phyloP scores from a whole-genome alignment of 108 stramenopile genomes.

The Pseudonitzschia delicatissima region DNA sequence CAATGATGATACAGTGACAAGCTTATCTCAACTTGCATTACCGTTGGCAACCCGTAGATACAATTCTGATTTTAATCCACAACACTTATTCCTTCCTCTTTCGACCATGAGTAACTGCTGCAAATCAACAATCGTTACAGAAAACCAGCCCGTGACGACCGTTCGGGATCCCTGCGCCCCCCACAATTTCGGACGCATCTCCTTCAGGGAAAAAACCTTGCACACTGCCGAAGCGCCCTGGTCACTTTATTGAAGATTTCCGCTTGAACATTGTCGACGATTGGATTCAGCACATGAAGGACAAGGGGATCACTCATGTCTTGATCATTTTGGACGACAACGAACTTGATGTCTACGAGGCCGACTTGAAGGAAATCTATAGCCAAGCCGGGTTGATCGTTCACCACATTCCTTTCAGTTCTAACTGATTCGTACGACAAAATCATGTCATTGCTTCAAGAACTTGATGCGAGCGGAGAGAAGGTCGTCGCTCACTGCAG shows the following conservation, averaged over 20 bases:
- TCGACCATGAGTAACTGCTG: too few relatives aligned
- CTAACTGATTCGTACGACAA: conserved; percentile 15
- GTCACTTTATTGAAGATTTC: conserved; percentile 24
- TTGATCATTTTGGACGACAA: conserved; percentile 32
- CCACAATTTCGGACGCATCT: conserved; percentile 37
- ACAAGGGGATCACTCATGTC: conserved; percentile 22
- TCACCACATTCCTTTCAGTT: conserved; percentile 25
- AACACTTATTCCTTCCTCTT: too few relatives aligned
- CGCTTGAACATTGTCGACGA: conserved; percentile 25
- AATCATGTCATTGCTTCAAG: conserved; percentile 19
- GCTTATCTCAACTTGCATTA: too few relatives aligned
- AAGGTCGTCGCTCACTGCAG: conserved; percentile 51
- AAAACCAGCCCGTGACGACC: conserved; percentile 22
- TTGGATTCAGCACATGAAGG: conserved; percentile 40
- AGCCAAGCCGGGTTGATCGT: conserved; percentile 22
- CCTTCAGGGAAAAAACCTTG: conserved; percentile 23
- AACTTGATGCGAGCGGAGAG: conserved; percentile 18
- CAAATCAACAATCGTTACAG: conserved; percentile 15
- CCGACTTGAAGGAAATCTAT: conserved; percentile 30
- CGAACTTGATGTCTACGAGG: conserved; percentile 32
- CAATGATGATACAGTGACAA: too few relatives aligned
- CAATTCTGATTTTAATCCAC: too few relatives aligned
- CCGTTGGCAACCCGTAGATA: too few relatives aligned
- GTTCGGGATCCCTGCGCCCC: conserved; percentile 19
- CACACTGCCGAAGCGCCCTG: conserved; percentile 32